Evolutionary conservation across 2,329 filamentous ascomycete species (phyloP).

Genomic region (Trichoderma sp.): DNA sequence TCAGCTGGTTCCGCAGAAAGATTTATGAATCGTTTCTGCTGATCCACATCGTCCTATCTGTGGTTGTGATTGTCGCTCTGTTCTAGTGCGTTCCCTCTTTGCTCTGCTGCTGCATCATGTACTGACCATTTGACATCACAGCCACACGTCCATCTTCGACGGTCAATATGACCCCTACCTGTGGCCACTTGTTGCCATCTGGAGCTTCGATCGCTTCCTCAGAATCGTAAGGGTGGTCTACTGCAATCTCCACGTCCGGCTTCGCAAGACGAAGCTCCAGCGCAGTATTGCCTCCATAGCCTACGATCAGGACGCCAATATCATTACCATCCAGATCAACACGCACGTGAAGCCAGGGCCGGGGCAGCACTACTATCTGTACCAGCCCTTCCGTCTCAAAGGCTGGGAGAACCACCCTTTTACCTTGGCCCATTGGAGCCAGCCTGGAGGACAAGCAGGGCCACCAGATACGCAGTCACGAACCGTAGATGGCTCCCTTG

Average conservation of each 20-base stretch:
- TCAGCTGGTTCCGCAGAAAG: constrained; percentile 25
- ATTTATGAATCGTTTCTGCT: constrained; percentile 51
- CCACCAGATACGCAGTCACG: neutral
- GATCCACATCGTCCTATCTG: constrained; percentile 48
- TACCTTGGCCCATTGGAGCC: constrained; percentile 38
- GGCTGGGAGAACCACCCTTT: constrained; percentile 50
- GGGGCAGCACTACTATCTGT: constrained; percentile 46
- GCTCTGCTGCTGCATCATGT: neutral
- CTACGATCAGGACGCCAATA: constrained; percentile 41
- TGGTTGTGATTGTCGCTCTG: constrained; percentile 48
- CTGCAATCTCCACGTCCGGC: constrained; percentile 29
- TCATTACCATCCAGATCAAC: constrained; percentile 40
- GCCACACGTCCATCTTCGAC: constrained; percentile 28
- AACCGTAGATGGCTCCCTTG: neutral
- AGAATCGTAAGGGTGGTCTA: constrained; percentile 44
- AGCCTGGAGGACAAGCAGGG: neutral
- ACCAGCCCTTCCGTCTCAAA: constrained; percentile 38
- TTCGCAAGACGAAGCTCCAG: constrained; percentile 35
- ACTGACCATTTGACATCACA: neutral
- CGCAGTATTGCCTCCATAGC: constrained; percentile 37
- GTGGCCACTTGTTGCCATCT: constrained; percentile 49
- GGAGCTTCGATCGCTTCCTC: constrained; percentile 49
- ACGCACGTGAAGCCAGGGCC: constrained; percentile 36
- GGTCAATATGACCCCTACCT: constrained; percentile 29
- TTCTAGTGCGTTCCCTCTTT: constrained; percentile 44